phyloP scores from a whole-genome alignment of 2,329 filamentous ascomycete species.

The Phaeosphaeriaceae sp. region DNA sequence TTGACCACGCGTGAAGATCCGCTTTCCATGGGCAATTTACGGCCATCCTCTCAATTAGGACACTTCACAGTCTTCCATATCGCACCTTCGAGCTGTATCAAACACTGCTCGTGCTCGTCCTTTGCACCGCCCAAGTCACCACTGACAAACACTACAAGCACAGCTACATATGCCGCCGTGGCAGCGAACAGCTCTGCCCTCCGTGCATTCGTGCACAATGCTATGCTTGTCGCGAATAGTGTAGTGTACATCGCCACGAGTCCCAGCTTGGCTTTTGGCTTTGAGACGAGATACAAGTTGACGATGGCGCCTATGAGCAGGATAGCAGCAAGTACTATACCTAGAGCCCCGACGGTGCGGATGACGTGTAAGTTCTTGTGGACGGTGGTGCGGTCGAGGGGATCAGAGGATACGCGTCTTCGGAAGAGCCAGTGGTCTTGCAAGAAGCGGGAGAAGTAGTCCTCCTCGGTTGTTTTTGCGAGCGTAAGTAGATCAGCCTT shows the following conservation, averaged over 20 bases:
- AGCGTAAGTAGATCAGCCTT: conserved; percentile 5
- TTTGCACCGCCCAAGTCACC: conserved; percentile 3
- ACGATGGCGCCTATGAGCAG: conserved; percentile 32
- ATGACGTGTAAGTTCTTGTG: conserved; percentile 16
- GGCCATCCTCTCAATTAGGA: conserved; percentile 1
- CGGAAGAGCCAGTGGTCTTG: conserved; percentile 18
- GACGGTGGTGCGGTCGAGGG: conserved; percentile 10
- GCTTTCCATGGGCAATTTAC: no score
- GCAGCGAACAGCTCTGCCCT: conserved; percentile 23
- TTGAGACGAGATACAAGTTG: conserved; percentile 19
- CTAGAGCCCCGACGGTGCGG: conserved; percentile 11
- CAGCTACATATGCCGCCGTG: conserved; percentile 5
- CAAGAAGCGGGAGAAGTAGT: conserved; percentile 18
- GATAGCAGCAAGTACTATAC: conserved; percentile 19
- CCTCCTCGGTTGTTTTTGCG: conserved; percentile 3
- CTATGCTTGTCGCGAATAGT: conserved; percentile 30
- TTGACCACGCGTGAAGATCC: no score
- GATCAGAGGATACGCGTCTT: conserved; percentile 4
- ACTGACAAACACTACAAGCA: conserved; percentile 6
- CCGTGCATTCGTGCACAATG: conserved; percentile 24
- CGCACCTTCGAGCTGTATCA: conserved; percentile 8
- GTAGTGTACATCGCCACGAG: conserved; percentile 27
- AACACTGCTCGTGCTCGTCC: conserved; percentile 4
- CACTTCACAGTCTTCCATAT: conserved; percentile 8
- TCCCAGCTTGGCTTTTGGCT: conserved; percentile 19